phyloP scores from a whole-genome alignment of 495 filamentous ascomycete genomes.

The Bombardia bombarda region DNA sequence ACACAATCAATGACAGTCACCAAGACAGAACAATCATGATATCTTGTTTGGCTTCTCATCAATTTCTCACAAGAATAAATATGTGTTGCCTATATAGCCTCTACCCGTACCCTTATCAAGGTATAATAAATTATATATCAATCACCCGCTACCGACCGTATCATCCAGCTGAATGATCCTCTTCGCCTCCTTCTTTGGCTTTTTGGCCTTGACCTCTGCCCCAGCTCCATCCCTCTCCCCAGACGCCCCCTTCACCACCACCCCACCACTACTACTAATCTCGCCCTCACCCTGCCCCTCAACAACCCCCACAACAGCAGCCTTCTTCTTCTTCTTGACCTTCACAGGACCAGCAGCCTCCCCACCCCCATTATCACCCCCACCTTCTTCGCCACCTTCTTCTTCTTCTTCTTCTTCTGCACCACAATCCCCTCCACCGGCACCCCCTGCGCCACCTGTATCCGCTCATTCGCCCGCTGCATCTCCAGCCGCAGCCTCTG shows the following conservation, averaged over 20 bases:
- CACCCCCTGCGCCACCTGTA: constrained; percentile 60
- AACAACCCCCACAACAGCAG: constrained; percentile 16
- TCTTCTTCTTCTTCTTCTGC: constrained; percentile 64
- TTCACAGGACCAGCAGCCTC: constrained; percentile 19
- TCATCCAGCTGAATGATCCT: constrained; percentile 1
- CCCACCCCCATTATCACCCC: constrained; percentile 3
- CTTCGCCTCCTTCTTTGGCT: not conserved
- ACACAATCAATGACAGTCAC: no score
- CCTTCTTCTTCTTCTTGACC: constrained; percentile 46
- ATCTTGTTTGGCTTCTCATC: no score
- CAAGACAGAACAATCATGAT: no score
- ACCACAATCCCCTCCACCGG: constrained; percentile 66
- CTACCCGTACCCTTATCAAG: not conserved
- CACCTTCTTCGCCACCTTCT: constrained; percentile 6
- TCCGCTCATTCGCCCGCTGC: constrained; percentile 80
- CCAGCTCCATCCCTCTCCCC: not conserved
- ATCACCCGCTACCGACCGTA: not conserved
- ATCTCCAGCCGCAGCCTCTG: constrained; percentile 80
- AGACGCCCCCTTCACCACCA: not conserved
- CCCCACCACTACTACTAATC: not conserved
- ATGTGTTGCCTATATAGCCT: no score
- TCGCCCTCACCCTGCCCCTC: constrained; percentile 1
- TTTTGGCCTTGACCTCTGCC: not conserved
- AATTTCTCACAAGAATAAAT: no score
- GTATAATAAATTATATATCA: no score